phyloP scores from a whole-genome alignment of 73 alveolate species.

The Tetrahymena borealis region DNA sequence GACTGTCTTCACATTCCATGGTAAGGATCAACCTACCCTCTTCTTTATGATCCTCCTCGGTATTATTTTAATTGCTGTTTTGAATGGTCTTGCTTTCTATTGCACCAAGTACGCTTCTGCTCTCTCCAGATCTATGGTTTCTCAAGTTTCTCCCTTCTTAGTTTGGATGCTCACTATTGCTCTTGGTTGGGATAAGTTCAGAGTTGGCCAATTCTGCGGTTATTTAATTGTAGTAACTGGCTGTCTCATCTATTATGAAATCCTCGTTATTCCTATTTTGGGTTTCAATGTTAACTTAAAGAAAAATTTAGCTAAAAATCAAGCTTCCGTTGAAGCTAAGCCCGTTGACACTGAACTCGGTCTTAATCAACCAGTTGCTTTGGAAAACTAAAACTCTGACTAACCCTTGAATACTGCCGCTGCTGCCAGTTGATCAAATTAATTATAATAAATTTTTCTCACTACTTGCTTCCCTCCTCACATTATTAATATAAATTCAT shows the following conservation, averaged over 20 bases:
- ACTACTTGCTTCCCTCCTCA: too few species aligned
- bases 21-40: conserved; percentile 9
- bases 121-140: conserved; percentile 66
- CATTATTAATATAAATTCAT: too few species aligned
- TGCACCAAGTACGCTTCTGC: conserved; percentile 78
- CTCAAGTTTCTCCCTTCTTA: conserved; percentile 68
- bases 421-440: background rate
- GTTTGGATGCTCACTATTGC: conserved; percentile 76
- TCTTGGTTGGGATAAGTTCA: conserved; percentile 74
- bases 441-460: background rate
- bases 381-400: background rate
- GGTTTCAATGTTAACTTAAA: background rate
- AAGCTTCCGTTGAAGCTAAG: background rate
- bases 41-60: conserved; percentile 35
- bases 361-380: background rate
- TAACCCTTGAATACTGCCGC: background rate
- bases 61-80: conserved; percentile 51
- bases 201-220: conserved; percentile 77
- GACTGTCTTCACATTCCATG: conserved; percentile 58
- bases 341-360: background rate
- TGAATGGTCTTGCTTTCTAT: conserved; percentile 73
- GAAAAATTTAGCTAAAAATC: background rate
- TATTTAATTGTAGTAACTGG: conserved; percentile 75
- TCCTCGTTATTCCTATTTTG: conserved; percentile 6
- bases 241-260: conserved; percentile 87